Percentiles rank a stretch among this genome's conserved stretches.
These are phyloP conservation scores for Psilocybe azurescens DNA, from an alignment of 768 basidiomycete species.

Conservation along the genomic window DNA sequence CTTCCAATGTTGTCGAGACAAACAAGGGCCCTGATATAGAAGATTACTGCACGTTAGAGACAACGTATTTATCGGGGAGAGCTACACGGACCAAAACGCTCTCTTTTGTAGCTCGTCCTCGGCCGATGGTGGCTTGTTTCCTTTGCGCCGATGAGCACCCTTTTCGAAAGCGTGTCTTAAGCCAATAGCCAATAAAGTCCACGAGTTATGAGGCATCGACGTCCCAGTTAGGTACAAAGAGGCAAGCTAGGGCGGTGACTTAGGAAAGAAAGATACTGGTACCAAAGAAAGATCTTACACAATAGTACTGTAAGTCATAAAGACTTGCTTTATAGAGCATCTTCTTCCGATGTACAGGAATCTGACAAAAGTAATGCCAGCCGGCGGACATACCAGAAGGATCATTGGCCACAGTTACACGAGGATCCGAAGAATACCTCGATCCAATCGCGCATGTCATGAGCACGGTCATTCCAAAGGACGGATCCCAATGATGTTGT, in stretches of 20 bases:
- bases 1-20: conserved; percentile 40
- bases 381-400: conserved; percentile 52
- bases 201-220: conserved; percentile 56
- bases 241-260: conserved; percentile 26
- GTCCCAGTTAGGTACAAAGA: conserved; percentile 43
- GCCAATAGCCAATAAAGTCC: conserved; percentile 61
- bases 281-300: conserved; percentile 40
- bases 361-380: conserved; percentile 66
- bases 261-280: conserved; percentile 1
- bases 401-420: conserved; percentile 40
- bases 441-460: conserved; percentile 66
- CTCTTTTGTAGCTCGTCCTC: conserved; percentile 70
- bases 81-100: conserved; percentile 49
- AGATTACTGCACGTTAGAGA: not conserved
- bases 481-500: conserved; percentile 57
- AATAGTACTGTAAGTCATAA: conserved; percentile 74
- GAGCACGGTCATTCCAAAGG: conserved; percentile 33
- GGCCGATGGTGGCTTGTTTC: conserved; percentile 34
- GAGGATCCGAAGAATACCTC: conserved; percentile 59
- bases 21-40: conserved; percentile 33
- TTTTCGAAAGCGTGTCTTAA: conserved; percentile 68
- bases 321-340: conserved; percentile 61
- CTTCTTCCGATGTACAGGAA: conserved; percentile 62
- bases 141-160: conserved; percentile 59
- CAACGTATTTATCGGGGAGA: not conserved